Evolutionary conservation across 257 asterid species (phyloP).

Genomic region (Ajuga chamaepitys): DNA sequence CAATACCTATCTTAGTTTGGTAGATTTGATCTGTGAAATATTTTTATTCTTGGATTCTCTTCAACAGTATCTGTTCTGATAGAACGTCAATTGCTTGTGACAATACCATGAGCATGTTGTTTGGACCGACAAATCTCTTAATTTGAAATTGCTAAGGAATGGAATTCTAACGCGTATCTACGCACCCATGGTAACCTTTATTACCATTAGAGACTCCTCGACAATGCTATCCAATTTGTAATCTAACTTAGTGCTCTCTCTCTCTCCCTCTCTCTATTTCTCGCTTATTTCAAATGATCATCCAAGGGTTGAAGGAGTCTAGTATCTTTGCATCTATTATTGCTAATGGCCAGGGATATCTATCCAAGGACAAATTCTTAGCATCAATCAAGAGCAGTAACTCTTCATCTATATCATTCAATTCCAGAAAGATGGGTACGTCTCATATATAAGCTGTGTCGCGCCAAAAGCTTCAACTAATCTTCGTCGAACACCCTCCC

Average conservation of each 20-base stretch:
- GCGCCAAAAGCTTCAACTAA: too few species aligned
- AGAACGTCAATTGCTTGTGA: too few species aligned
- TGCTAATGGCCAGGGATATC: constrained; percentile 47
- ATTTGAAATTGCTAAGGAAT: too few species aligned
- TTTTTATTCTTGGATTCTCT: too few species aligned
- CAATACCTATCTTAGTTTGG: background rate
- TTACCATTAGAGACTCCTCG: background rate
- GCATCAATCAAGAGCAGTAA: constrained; percentile 57
- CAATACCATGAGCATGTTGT: constrained; percentile 93
- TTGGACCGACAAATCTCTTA: constrained; percentile 69
- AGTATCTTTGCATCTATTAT: constrained; percentile 63
- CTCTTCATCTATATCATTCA: constrained; percentile 39
- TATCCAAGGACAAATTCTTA: constrained; percentile 55
- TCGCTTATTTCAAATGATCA: constrained; percentile 49
- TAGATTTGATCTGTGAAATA: background rate
- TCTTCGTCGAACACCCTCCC: too few species aligned
- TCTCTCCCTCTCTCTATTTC: too few species aligned
- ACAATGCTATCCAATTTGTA: background rate
- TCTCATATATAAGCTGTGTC: too few species aligned
- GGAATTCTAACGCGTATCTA: too few species aligned
- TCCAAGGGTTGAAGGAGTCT: constrained; percentile 86
- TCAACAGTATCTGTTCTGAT: too few species aligned
- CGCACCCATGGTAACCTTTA: constrained; percentile 86
- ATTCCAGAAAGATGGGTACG: constrained; percentile 70
- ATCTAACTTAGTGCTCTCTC: background rate